Evolutionary conservation across 2,329 filamentous ascomycete species (phyloP).

Genomic region (Aspergillus chevalieri): DNA sequence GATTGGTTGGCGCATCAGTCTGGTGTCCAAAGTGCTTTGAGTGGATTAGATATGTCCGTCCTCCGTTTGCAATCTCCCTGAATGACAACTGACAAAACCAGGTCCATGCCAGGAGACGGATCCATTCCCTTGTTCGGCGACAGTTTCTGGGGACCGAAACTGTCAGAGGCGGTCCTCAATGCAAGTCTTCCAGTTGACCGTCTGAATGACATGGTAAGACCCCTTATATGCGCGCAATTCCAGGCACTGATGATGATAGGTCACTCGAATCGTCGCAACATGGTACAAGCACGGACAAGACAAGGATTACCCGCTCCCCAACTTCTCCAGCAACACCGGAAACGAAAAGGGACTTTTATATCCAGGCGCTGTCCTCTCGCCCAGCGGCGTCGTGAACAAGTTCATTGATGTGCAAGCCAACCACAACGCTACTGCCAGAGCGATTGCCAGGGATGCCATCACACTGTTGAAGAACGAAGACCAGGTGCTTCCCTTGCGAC

Average conservation of each 20-base stretch:
- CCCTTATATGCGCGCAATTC: background rate
- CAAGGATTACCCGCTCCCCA: constrained; percentile 49
- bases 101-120: constrained; percentile 58
- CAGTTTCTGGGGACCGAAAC: constrained; percentile 51
- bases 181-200: constrained; percentile 52
- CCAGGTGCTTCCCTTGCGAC: constrained; percentile 46
- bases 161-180: constrained; percentile 52
- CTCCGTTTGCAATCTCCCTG: background rate
- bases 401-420: constrained; percentile 56
- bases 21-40: constrained; percentile 54
- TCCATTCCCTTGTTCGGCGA: constrained; percentile 47
- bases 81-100: background rate
- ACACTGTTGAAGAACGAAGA: constrained; percentile 60
- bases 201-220: constrained; percentile 45
- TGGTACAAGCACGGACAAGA: constrained; percentile 56
- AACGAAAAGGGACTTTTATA: constrained; percentile 52
- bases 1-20: constrained; percentile 63
- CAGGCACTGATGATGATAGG: constrained; percentile 26
- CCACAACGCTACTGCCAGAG: constrained; percentile 46
- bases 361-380: constrained; percentile 54
- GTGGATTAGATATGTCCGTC: constrained; percentile 58
- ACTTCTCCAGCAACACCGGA: constrained; percentile 56
- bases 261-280: constrained; percentile 51
- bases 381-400: constrained; percentile 60
- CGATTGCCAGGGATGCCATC: constrained; percentile 51